A percentile compares a stretch with the other conserved stretches of the same genome.
Evolutionary conservation across 257 asterid genomes (phyloP).

Genomic region (Echium plantagineum): DNA sequence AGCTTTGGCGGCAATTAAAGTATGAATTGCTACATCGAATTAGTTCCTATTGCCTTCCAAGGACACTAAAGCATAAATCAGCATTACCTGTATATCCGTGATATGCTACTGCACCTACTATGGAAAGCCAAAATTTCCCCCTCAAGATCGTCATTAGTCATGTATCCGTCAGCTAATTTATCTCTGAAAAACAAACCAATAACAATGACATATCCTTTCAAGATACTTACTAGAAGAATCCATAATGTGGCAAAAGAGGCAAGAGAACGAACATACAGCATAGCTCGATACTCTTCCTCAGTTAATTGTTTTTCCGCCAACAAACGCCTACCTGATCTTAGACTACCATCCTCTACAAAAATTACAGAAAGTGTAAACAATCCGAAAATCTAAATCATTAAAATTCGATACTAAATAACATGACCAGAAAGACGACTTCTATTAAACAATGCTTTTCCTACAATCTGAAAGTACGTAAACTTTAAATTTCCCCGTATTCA

Average conservation of each 20-base stretch:
- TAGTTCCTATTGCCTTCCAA: neutral
- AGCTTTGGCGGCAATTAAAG: neutral
- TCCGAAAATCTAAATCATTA: neutral
- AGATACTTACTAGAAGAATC: neutral
- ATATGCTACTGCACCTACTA: slow-evolving; percentile 53
- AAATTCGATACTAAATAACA: too few species aligned
- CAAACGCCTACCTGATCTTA: slow-evolving; percentile 43
- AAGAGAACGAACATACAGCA: slow-evolving; percentile 38
- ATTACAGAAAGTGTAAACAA: slow-evolving; percentile 14
- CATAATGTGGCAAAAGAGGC: slow-evolving; percentile 2
- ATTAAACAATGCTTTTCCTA: too few species aligned
- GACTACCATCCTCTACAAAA: slow-evolving; percentile 20
- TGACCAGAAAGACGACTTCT: neutral
- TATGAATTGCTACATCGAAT: neutral
- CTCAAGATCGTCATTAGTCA: slow-evolving; percentile 82
- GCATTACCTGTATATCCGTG: slow-evolving; percentile 77
- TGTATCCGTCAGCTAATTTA: slow-evolving; percentile 71
- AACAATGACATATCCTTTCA: neutral
- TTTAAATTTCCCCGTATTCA: neutral
- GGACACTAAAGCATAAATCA: neutral
- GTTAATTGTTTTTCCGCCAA: slow-evolving; percentile 22
- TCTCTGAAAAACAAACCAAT: slow-evolving; percentile 30
- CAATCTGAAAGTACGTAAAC: neutral
- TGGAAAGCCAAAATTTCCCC: slow-evolving; percentile 56
- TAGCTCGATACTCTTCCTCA: slow-evolving; percentile 39